Percentiles rank a stretch among this genome's conserved stretches.
Conservation (phyloP, 345 rosid species). For the Sonneratia caseolaris region DNA sequence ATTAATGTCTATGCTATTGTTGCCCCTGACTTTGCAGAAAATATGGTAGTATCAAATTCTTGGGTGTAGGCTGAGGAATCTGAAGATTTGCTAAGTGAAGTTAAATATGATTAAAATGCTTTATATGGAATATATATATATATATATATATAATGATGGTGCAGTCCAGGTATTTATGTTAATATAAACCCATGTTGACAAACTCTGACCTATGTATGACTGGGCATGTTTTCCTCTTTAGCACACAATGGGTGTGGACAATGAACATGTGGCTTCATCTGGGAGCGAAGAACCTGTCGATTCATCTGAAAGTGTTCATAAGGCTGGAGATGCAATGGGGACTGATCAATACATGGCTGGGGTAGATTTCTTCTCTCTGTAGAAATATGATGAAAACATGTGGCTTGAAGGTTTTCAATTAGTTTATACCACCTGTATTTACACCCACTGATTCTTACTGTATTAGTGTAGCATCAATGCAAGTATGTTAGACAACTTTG, state of each 20-base stretch:
- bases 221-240: conserved; percentile 15
- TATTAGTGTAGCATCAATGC: neutral
- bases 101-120: conserved; percentile 20
- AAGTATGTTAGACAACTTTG: neutral
- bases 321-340: conserved; percentile 26
- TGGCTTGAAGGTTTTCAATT: neutral
- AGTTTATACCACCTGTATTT: neutral
- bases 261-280: conserved; percentile 24
- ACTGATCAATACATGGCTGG: conserved; percentile 25
- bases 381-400: neutral
- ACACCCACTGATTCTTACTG: neutral
- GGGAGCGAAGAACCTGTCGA: conserved; percentile 24
- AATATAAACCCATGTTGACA: neutral
- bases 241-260: conserved; percentile 28
- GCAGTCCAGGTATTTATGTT: conserved; percentile 26
- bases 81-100: conserved; percentile 26
- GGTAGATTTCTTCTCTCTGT: conserved; percentile 13
- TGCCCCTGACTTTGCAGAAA: conserved; percentile 5
- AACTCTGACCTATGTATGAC: neutral
- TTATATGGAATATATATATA: conserved; percentile 13
- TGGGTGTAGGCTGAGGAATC: conserved; percentile 12
- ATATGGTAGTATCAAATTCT: neutral
- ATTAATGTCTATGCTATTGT: neutral
- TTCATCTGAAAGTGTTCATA: conserved; percentile 28
- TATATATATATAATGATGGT: conserved; percentile 11